phyloP scores from a whole-genome alignment of 2,329 filamentous ascomycete genomes.

The Colletotrichum lini region DNA sequence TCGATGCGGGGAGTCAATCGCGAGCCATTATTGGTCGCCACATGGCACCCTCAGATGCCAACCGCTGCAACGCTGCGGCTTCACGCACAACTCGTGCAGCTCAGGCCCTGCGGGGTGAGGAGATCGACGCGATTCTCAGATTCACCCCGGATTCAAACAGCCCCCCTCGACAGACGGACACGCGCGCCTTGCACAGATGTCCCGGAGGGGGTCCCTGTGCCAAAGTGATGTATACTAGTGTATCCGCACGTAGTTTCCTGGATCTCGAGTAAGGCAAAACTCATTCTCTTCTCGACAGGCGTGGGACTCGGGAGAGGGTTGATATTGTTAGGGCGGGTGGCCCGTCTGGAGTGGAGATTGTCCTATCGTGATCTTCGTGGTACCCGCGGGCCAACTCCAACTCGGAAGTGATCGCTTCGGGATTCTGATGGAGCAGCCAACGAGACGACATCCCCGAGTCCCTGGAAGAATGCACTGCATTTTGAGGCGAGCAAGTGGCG shows the following conservation, averaged over 20 bases:
- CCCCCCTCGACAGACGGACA: constrained; percentile 5
- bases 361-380: constrained; percentile 36
- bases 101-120: constrained; percentile 30
- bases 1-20: constrained; percentile 27
- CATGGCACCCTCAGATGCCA: constrained; percentile 9
- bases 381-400: not conserved
- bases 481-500: too few relatives aligned
- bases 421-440: constrained; percentile 8
- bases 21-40: constrained; percentile 18
- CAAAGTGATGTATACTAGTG: not conserved
- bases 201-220: not conserved
- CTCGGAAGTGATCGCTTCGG: constrained; percentile 36
- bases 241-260: not conserved
- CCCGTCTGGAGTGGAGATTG: constrained; percentile 14
- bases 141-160: constrained; percentile 26
- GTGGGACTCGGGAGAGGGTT: too few relatives aligned
- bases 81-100: constrained; percentile 18
- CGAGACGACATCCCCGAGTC: not conserved
- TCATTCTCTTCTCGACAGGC: too few relatives aligned
- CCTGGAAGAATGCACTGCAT: too few relatives aligned
- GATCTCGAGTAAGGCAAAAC: not conserved
- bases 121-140: not conserved
- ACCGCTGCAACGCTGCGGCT: constrained; percentile 24
- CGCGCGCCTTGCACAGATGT: not conserved
- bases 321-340: too few relatives aligned